Conservation (phyloP, 805 yeast genomes). For the Lipomyces yamanashiensis region DNA sequence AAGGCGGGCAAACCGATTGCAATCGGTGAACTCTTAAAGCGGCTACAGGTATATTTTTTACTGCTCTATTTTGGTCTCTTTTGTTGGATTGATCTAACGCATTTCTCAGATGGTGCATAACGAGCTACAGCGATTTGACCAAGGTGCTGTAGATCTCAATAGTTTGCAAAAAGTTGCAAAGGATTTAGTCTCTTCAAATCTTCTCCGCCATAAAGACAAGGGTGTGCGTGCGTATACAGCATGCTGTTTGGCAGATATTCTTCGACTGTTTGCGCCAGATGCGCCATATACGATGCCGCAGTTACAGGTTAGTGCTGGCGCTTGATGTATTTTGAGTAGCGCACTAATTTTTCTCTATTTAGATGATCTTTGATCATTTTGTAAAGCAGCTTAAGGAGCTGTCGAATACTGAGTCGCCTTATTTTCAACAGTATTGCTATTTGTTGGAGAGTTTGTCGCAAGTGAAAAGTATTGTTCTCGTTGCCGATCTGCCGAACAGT, state of each 20-base stretch:
- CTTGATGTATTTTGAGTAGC: not conserved
- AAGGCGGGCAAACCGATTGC: constrained; percentile 62
- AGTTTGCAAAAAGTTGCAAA: constrained; percentile 54
- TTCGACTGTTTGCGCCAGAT: constrained; percentile 83
- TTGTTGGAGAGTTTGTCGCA: constrained; percentile 72
- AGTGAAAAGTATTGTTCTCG: constrained; percentile 71
- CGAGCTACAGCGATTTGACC: constrained; percentile 66
- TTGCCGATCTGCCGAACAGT: constrained; percentile 73
- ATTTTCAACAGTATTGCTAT: constrained; percentile 65
- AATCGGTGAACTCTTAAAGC: constrained; percentile 60
- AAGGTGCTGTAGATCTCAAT: constrained; percentile 57
- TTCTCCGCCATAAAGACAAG: constrained; percentile 61
- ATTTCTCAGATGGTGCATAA: constrained; percentile 54
- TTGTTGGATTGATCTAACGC: constrained; percentile 25
- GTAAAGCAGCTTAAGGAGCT: constrained; percentile 64
- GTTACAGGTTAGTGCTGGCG: constrained; percentile 49
- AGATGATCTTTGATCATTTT: constrained; percentile 65
- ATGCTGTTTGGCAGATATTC: constrained; percentile 74
- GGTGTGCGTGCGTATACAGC: constrained; percentile 75
- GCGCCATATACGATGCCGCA: constrained; percentile 78
- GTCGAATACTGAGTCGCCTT: constrained; percentile 57
- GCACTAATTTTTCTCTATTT: not conserved
- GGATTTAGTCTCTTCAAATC: constrained; percentile 62
- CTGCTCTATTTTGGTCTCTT: not conserved
- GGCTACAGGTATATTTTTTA: constrained; percentile 51